These are phyloP conservation scores for Phytopythium boreale DNA, from an alignment of 352 stramenopile genomes.

Conservation along the genomic window DNA sequence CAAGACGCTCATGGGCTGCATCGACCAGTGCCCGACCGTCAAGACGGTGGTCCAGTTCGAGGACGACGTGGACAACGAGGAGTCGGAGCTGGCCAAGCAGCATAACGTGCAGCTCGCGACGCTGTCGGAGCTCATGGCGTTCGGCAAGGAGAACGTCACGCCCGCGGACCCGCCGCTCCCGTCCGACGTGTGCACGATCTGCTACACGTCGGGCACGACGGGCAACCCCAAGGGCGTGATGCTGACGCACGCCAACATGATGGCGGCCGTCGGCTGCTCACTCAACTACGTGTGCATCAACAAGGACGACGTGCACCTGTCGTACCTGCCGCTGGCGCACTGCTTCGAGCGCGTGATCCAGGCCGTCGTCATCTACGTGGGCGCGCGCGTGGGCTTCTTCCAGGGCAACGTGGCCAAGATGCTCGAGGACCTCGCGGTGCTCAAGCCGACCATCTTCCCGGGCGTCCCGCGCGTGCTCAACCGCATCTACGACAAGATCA, in stretches of 20 bases:
- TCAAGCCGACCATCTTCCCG: constrained; percentile 85
- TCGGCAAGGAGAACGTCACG: constrained; percentile 37
- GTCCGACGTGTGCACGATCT: too few relatives aligned
- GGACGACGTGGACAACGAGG: constrained; percentile 38
- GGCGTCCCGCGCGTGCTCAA: constrained; percentile 91
- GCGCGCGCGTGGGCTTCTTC: constrained; percentile 87
- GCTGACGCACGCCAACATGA: constrained; percentile 41
- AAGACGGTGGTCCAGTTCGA: constrained; percentile 61
- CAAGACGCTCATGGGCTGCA: constrained; percentile 49
- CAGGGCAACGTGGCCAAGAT: constrained; percentile 82
- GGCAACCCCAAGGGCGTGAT: constrained; percentile 49
- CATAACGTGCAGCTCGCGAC: constrained; percentile 49
- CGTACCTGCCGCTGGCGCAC: too few relatives aligned
- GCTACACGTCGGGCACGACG: constrained; percentile 53
- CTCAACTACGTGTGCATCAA: constrained; percentile 23
- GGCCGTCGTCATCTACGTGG: constrained; percentile 34
- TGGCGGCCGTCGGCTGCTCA: constrained; percentile 26
- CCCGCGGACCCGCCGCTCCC: constrained; percentile 35
- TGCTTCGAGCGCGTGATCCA: constrained; percentile 83
- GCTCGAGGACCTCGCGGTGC: constrained; percentile 85
- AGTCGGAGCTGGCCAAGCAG: constrained; percentile 28
- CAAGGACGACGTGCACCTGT: constrained; percentile 50
- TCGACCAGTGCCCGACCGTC: constrained; percentile 50
- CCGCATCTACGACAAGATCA: constrained; percentile 92
- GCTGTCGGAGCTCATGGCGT: constrained; percentile 36